Evolutionary conservation across 2,329 filamentous ascomycete species (phyloP).

Genomic region (Aspergillus neoniger): DNA sequence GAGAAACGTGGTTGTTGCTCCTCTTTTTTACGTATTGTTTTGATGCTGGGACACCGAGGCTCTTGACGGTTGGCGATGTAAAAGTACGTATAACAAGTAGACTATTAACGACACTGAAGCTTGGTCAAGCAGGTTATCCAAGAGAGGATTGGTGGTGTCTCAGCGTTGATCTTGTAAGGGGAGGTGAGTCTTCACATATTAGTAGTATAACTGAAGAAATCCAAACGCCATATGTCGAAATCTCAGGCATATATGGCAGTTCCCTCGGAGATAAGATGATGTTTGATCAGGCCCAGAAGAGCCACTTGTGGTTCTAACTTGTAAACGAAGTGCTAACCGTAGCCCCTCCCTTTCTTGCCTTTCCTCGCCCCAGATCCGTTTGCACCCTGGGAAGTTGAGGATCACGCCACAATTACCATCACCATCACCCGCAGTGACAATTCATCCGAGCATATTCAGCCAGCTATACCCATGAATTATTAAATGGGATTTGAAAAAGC

Average conservation of each 20-base stretch:
- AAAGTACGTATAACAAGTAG: neutral
- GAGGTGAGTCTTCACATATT: neutral
- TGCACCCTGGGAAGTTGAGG: neutral
- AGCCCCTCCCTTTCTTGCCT: no score
- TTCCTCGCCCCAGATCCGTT: no score
- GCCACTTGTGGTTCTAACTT: neutral
- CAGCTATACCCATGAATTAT: neutral
- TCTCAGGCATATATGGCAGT: neutral
- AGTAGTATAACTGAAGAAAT: neutral
- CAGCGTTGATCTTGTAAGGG: neutral
- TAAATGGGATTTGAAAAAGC: neutral
- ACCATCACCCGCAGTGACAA: no score
- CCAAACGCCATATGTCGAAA: neutral
- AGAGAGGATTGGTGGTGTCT: neutral
- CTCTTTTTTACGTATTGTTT: conserved; percentile 4
- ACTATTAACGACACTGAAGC: neutral
- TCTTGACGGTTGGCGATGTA: neutral
- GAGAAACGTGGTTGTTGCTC: conserved; percentile 10
- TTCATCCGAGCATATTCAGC: no score
- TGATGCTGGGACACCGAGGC: neutral
- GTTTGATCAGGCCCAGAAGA: neutral
- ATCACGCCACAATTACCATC: neutral
- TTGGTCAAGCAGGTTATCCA: neutral
- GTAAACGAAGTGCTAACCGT: neutral
- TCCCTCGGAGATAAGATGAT: conserved; percentile 3